A percentile compares a stretch with the other conserved stretches of the same genome.
Evolutionary conservation across 2,329 filamentous ascomycete species (phyloP).

Genomic region (Phialemonium atrogriseum): DNA sequence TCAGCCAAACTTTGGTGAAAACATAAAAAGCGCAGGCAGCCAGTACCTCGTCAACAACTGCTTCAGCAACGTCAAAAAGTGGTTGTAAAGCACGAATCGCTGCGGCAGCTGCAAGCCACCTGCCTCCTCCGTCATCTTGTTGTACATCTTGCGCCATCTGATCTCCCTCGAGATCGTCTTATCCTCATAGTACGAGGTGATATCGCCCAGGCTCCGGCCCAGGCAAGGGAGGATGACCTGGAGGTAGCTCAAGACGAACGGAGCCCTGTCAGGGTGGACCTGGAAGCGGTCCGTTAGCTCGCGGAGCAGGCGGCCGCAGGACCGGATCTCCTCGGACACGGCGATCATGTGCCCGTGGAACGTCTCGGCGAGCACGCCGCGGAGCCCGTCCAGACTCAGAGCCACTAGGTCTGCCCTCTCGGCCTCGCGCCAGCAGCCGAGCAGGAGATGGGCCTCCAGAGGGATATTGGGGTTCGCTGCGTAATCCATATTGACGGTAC

Average conservation of each 20-base stretch:
- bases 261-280: conserved; percentile 39
- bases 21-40: not conserved
- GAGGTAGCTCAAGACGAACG: conserved; percentile 45
- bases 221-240: conserved; percentile 49
- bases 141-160: conserved; percentile 52
- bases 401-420: conserved; percentile 41
- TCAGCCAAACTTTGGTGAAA: not conserved
- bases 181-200: conserved; percentile 43
- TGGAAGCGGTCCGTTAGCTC: conserved; percentile 47
- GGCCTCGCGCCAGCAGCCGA: conserved; percentile 47
- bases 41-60: conserved; percentile 42
- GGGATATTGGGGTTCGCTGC: conserved; percentile 6
- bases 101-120: conserved; percentile 41
- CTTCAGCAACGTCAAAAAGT: conserved; percentile 40
- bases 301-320: conserved; percentile 36
- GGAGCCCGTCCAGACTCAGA: conserved; percentile 39
- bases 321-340: conserved; percentile 38
- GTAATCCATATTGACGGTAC: too few species aligned
- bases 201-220: conserved; percentile 42
- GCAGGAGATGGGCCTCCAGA: conserved; percentile 29
- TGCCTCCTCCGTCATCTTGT: conserved; percentile 44
- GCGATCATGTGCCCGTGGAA: conserved; percentile 38
- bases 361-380: conserved; percentile 31
- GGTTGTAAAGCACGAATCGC: conserved; percentile 48
- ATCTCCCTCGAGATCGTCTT: conserved; percentile 34